Evolutionary conservation across 805 yeast species (phyloP), one percentile per base, ranked within the genome.

Genomic region (Schizosaccharomyces osmophilus): DNA sequence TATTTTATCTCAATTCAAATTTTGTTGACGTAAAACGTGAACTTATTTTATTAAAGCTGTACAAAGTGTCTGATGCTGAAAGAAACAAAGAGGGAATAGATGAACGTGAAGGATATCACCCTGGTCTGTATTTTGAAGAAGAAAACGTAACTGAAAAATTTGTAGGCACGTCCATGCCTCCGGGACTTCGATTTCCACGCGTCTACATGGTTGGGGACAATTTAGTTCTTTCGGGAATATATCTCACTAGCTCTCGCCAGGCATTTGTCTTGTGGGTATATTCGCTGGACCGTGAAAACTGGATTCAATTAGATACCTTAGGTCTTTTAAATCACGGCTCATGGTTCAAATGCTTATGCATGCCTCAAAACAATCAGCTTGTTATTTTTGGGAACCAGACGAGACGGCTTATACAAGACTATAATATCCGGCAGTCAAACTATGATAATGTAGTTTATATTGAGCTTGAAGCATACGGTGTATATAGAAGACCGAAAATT

Each of bases 121-220:
- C 22, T 9, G 3, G 26, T 17, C 5, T 51, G 2, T 17, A 17
- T 17, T 29, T 22, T 36, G 43, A 17, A 9, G 60, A 36, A n/a
- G 24, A 17, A 22, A 42, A 57, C 29, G 13, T 29, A 9, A 29
- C 48, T 15, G 31, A 57, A 19, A 57, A 29, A 36, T 22, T 57
- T 17, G 19, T 19, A 11, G 45, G 48, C 9, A 9, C 48, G 13
- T n/a, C 60, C 13, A 36, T 59, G 32, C 61, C 61, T 19, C 61
- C 61, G 2, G 61, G 61, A 19, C 61, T 59, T 24, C 31, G 61
- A 17, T 59, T 59, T 31, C 61, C 61, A 15, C 26, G n/a, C 17
- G 55, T 41, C 22, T 19, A 41, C 39, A 31, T 22, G n/a, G 24
- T 42, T 9, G 61, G 61, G 24, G 15, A 42, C 11, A 42, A 43